Evolutionary conservation across 2,329 filamentous ascomycete species (phyloP).

Genomic region (Penicillium nordicum): DNA sequence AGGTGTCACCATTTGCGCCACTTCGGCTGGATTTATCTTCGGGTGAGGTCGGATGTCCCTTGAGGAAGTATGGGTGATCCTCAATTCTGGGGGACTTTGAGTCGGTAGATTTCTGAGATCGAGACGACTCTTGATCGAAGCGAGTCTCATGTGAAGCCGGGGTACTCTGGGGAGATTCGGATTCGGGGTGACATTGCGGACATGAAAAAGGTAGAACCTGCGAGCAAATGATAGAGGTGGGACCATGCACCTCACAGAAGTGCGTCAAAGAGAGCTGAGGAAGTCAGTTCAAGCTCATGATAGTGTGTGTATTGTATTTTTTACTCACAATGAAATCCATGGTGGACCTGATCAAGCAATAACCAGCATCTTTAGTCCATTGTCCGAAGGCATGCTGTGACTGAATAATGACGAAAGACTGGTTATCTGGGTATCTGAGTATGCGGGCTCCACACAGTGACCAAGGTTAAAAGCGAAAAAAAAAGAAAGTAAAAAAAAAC

Average conservation of each 20-base stretch:
- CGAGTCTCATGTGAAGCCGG: slow-evolving; percentile 24
- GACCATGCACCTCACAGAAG: slow-evolving; percentile 62
- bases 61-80: slow-evolving; percentile 53
- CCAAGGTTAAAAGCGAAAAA: slow-evolving; percentile 2
- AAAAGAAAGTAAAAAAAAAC: neutral
- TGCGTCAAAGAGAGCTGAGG: slow-evolving; percentile 58
- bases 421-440: neutral
- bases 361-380: slow-evolving; percentile 30
- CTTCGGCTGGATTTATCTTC: slow-evolving; percentile 47
- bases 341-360: slow-evolving; percentile 13
- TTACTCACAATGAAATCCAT: slow-evolving; percentile 48
- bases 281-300: slow-evolving; percentile 2
- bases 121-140: slow-evolving; percentile 11
- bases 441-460: slow-evolving; percentile 18
- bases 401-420: slow-evolving; percentile 20
- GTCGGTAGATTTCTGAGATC: slow-evolving; percentile 15
- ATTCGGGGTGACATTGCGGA: slow-evolving; percentile 48
- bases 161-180: slow-evolving; percentile 37
- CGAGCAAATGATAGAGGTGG: slow-evolving; percentile 60
- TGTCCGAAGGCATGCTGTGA: slow-evolving; percentile 30
- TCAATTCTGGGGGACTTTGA: slow-evolving; percentile 39
- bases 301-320: neutral
- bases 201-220: slow-evolving; percentile 56
- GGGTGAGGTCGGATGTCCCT: slow-evolving; percentile 33
- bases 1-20: slow-evolving; percentile 50